Evolutionary conservation across 345 rosid species (phyloP), one percentile per base, ranked within the genome.

Genomic region (Crucihimalaya himalaica): DNA sequence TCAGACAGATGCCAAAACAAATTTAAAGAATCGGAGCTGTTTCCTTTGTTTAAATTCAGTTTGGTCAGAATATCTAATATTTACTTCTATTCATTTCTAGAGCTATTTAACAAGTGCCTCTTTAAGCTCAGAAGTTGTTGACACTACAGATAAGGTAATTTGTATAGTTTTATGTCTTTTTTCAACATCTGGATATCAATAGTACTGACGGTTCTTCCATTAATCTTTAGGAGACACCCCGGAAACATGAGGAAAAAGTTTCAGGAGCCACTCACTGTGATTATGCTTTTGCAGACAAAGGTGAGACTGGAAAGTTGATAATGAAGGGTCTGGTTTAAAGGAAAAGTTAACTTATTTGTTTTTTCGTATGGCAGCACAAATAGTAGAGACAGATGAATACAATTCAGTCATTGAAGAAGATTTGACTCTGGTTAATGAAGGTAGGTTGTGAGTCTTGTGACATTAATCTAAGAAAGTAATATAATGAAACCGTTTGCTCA

Each of bases 391-490:
- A 40, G 67, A 64, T 47, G 40, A 55, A 12, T 47, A 55, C 31
- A 31, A 35, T n/a, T 70, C 39, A 20, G 71, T 37, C 21, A 2
- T 16, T 65, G 47, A 13, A 25, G 71, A 70, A 11, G 54, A 53
- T 39, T 11, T 69, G 53, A 63, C 80, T 45, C 40, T 67, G 9
- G 45, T 32, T 58, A 70, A 72, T 55, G 82, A 75, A 79, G 81
- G 90, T 84, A 74, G 12, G 64, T 42, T 35, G 48, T 21, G 73
- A 67, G 13, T 29, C 69, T n/a, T 40, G 46, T 32, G 66, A 64
- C 63, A 40, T 59, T 43, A 53, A 70, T 31, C 2, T 31, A 64
- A 21, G 37, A 23, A 47, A 10, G n/a, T 54, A 20, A 34, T 11
- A 29, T 40, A 16, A 13, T 13, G 16, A 43, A 50, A 51, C 35